Evolutionary conservation across 2,329 filamentous ascomycete species (phyloP).

Genomic region (Colletotrichum eremochloae): DNA sequence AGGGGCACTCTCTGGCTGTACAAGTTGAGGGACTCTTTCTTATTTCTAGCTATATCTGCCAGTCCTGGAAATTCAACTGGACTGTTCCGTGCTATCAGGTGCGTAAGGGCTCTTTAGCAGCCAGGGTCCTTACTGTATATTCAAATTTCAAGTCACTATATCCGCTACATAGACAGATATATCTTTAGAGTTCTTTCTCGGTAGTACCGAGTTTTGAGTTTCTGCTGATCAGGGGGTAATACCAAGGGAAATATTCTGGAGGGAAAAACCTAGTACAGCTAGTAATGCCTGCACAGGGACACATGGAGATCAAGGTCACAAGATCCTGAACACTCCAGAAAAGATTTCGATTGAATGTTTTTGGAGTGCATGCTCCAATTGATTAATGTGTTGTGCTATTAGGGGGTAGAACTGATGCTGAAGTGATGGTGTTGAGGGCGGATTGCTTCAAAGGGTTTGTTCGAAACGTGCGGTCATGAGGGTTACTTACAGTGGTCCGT

Average conservation of each 20-base stretch:
- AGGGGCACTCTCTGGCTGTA: background rate
- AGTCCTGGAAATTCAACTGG: background rate
- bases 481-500: no score
- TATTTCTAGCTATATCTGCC: background rate
- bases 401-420: no score
- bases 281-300: background rate
- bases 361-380: no score
- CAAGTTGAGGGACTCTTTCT: accelerated
- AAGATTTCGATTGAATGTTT: no score
- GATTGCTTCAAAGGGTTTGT: no score
- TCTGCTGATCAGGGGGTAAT: background rate
- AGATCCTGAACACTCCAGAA: no score
- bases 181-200: background rate
- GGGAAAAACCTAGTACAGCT: background rate
- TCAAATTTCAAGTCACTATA: background rate
- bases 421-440: no score
- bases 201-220: background rate
- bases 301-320: background rate
- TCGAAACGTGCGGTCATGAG: no score
- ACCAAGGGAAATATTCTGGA: background rate
- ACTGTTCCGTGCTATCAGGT: background rate
- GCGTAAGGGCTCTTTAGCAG: background rate
- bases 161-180: background rate
- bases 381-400: no score
- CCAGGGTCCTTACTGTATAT: background rate